These are phyloP conservation scores for Epicoccum nigrum DNA, from an alignment of 2,329 filamentous ascomycete genomes.

Conservation along the genomic window DNA sequence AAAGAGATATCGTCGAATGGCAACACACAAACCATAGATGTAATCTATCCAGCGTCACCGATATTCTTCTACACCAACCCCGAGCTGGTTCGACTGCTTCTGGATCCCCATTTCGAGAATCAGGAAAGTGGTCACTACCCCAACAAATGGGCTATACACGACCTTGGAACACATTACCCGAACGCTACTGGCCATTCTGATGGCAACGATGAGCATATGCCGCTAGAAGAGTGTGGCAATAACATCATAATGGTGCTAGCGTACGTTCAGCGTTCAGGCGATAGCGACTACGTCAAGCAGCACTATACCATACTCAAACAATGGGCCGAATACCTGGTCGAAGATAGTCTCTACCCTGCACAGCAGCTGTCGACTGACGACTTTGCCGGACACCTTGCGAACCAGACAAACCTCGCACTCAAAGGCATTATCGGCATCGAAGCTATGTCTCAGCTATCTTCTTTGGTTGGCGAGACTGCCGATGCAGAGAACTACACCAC, in stretches of 20 bases:
- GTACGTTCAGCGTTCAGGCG: slow-evolving; percentile 73
- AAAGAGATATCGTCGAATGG: slow-evolving; percentile 88
- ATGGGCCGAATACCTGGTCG: slow-evolving; percentile 78
- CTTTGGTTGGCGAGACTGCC: slow-evolving; percentile 62
- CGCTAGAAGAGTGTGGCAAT: slow-evolving; percentile 77
- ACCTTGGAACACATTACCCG: slow-evolving; percentile 74
- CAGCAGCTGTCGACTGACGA: slow-evolving; percentile 86
- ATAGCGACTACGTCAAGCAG: slow-evolving; percentile 59
- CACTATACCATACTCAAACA: slow-evolving; percentile 76
- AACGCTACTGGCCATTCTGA: slow-evolving; percentile 75
- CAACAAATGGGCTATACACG: slow-evolving; percentile 80
- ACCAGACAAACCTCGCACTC: slow-evolving; percentile 81
- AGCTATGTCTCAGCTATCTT: slow-evolving; percentile 75
- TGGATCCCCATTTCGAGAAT: slow-evolving; percentile 82
- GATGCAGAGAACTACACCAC: slow-evolving; percentile 67
- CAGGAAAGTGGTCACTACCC: slow-evolving; percentile 83
- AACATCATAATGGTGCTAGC: slow-evolving; percentile 85
- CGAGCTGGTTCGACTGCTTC: slow-evolving; percentile 75
- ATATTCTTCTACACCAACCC: slow-evolving; percentile 89
- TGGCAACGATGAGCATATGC: slow-evolving; percentile 75
- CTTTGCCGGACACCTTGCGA: slow-evolving; percentile 76
- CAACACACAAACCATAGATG: slow-evolving; percentile 84
- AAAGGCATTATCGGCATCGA: slow-evolving; percentile 84
- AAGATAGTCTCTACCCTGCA: slow-evolving; percentile 73
- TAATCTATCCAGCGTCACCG: slow-evolving; percentile 84